Conservation (phyloP, 768 basidiomycete genomes). For the Tylopilus intermedius region DNA sequence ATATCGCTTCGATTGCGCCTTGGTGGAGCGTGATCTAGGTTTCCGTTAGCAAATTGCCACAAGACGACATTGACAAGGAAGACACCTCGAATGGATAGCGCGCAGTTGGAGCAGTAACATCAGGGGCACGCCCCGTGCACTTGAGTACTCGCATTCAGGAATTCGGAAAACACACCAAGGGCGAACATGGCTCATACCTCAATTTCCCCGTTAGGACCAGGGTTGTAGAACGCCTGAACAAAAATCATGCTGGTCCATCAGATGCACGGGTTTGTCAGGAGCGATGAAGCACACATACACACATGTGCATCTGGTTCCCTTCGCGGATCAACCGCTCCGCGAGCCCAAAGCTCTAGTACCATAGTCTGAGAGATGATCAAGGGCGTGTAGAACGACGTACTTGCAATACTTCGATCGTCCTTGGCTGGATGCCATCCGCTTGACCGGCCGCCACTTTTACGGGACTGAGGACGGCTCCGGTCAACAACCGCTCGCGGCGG, state of each 20-base stretch:
- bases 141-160: slow-evolving; percentile 23
- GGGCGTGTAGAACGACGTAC: slow-evolving; percentile 12
- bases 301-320: slow-evolving; percentile 38
- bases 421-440: slow-evolving; percentile 53
- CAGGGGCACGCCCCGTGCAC: slow-evolving; percentile 59
- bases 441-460: slow-evolving; percentile 41
- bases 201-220: slow-evolving; percentile 53
- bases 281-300: slow-evolving; percentile 38
- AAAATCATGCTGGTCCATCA: not conserved
- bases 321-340: slow-evolving; percentile 55
- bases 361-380: not conserved
- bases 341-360: slow-evolving; percentile 68
- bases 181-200: slow-evolving; percentile 37
- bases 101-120: slow-evolving; percentile 57
- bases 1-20: slow-evolving; percentile 40
- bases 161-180: not conserved
- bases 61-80: not conserved
- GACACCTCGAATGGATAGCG: slow-evolving; percentile 68
- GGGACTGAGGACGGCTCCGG: slow-evolving; percentile 28
- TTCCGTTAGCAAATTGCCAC: not conserved
- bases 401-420: slow-evolving; percentile 53
- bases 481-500: not conserved
- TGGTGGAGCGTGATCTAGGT: slow-evolving; percentile 35
- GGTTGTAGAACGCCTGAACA: slow-evolving; percentile 69
- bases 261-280: not conserved